phyloP scores from a whole-genome alignment of 208 protist genomes.

The Paratrypanosoma confusum region DNA sequence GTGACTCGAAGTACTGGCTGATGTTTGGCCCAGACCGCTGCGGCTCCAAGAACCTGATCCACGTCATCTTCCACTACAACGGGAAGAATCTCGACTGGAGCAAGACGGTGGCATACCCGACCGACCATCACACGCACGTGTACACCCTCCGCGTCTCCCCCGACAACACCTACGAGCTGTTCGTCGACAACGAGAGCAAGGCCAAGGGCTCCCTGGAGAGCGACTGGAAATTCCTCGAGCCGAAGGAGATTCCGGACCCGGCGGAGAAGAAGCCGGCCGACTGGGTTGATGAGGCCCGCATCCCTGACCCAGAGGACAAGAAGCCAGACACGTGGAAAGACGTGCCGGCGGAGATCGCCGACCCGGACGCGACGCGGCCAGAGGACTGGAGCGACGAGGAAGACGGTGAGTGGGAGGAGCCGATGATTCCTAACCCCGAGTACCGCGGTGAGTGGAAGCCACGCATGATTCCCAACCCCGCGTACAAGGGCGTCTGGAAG shows the following conservation, averaged over 20 bases:
- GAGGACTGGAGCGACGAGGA: slow-evolving; percentile 88
- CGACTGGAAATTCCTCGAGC: slow-evolving; percentile 85
- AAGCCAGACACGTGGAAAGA: slow-evolving; percentile 90
- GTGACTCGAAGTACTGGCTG: slow-evolving; percentile 84
- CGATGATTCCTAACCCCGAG: slow-evolving; percentile 75
- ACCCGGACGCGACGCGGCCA: slow-evolving; percentile 87
- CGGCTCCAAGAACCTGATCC: slow-evolving; percentile 61
- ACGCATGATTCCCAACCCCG: slow-evolving; percentile 86
- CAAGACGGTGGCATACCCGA: slow-evolving; percentile 25
- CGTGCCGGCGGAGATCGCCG: slow-evolving; percentile 61
- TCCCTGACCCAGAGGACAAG: slow-evolving; percentile 77
- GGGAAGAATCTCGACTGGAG: slow-evolving; percentile 87
- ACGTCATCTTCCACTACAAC: slow-evolving; percentile 93
- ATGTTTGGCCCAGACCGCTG: slow-evolving; percentile 96
- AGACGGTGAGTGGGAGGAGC: slow-evolving; percentile 80
- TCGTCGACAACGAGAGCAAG: slow-evolving; percentile 67
- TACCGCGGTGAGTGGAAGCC: slow-evolving; percentile 84
- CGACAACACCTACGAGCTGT: slow-evolving; percentile 88
- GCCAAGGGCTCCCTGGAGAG: slow-evolving; percentile 59
- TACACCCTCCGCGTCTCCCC: slow-evolving; percentile 88
- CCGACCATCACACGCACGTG: slow-evolving; percentile 84
- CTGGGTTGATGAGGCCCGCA: slow-evolving; percentile 73
- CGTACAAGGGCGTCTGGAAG: slow-evolving; percentile 91
- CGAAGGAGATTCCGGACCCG: slow-evolving; percentile 80
- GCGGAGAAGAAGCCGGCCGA: slow-evolving; percentile 67